Evolutionary conservation across 352 stramenopile species (phyloP), one percentile per base, ranked within the genome.

Genomic region (Phytophthora pluvialis): DNA sequence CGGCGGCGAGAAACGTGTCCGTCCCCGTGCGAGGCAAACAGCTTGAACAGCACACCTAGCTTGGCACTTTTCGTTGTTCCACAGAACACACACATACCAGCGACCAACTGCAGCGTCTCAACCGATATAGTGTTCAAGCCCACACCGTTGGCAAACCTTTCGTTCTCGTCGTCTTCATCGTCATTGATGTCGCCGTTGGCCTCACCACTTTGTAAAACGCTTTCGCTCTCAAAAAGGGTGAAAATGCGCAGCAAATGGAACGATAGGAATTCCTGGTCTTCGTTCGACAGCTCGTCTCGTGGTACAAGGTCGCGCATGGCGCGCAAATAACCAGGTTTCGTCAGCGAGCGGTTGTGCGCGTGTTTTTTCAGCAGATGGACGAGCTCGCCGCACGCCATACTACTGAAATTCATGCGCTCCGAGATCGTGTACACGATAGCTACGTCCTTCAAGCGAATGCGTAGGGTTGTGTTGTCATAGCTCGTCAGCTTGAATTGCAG

Each of bases 51-150:
- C 11, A 93, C 86, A 2, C 89, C 82, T 2, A 99, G 82, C 62
- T 99, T 99, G 2, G 82, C 83, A 67, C 93, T 98, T 67, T 99
- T 99, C 11, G 94, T 97, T 3, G 93, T 97, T 11, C 89, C 91
- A 56, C 93, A 98, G 40, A 99, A 90, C 15, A 99, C 83, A 49
- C 89, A 96, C 69, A 99, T 82, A 4, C 94, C 97, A 42, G 83
- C 76, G 7, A 89, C 55, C 7, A 96, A 50, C 33, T 92, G 81
- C 7, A 94, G 59, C 25, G 75, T 91, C 29, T 90, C 83, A 7
- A 96, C 88, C 0, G 88, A 87, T 56, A 86, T 91, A 1, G 73
- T 78, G 59, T 53, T 77, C 51, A 73, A 72, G 0, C 57, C 60
- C 6, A 63, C 54, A 4, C 68, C 71, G 21, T 64, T 69, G 21